These are phyloP conservation scores for Croton setiger DNA, from an alignment of 441 rosid species.

Conservation along the genomic window DNA sequence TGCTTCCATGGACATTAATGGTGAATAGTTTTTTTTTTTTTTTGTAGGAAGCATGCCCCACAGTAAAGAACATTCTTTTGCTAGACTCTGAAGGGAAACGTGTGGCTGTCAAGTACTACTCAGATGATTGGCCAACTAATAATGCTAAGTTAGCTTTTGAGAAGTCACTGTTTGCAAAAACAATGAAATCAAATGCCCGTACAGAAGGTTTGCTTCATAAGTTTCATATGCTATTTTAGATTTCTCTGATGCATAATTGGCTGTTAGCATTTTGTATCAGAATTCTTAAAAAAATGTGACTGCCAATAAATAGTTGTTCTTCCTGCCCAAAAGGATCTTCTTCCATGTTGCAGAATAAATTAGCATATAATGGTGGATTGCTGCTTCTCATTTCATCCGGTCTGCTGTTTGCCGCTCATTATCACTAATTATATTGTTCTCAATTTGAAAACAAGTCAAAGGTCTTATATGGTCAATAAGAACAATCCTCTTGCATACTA, in stretches of 20 bases:
- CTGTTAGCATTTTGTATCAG: neutral
- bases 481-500: conserved; percentile 1
- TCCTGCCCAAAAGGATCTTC: neutral
- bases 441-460: conserved; percentile 1
- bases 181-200: conserved; percentile 83
- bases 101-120: conserved; percentile 77
- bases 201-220: conserved; percentile 52
- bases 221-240: neutral
- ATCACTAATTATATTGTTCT: neutral
- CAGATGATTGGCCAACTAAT: conserved; percentile 89
- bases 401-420: neutral
- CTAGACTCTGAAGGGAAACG: conserved; percentile 96
- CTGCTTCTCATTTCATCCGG: neutral
- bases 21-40: neutral
- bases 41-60: conserved; percentile 66
- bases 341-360: neutral
- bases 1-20: neutral
- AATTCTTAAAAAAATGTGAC: neutral
- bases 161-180: conserved; percentile 62
- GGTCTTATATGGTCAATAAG: neutral
- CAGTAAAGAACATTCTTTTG: conserved; percentile 80
- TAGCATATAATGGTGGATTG: neutral
- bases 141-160: conserved; percentile 68
- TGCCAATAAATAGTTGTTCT: neutral
- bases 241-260: neutral